phyloP scores from a whole-genome alignment of 2,329 filamentous ascomycete species.

The Trichocomaceae sp. region DNA sequence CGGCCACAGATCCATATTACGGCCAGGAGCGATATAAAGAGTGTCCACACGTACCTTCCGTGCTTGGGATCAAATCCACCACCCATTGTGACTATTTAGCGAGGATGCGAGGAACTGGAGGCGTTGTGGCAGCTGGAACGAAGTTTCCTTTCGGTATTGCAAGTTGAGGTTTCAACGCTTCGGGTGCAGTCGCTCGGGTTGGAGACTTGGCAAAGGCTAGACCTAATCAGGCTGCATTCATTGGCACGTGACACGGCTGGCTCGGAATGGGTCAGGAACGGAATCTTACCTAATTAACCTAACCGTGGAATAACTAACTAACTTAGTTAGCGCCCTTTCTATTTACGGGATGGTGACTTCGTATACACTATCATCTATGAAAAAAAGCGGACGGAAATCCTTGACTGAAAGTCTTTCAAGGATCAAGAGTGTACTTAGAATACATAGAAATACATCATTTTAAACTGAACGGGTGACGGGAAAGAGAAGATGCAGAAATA shows the following conservation, averaged over 20 bases:
- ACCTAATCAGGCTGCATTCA: background rate
- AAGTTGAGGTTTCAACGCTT: background rate
- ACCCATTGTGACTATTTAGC: constrained; percentile 9
- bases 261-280: background rate
- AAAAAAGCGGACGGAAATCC: too few relatives aligned
- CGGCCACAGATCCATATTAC: background rate
- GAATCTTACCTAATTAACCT: too few relatives aligned
- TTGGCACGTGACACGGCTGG: constrained; percentile 3
- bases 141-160: background rate
- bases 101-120: constrained; percentile 4
- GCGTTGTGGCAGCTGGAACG: background rate
- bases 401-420: background rate
- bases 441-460: too few relatives aligned
- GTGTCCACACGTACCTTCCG: constrained; percentile 2
- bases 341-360: too few relatives aligned
- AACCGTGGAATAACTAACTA: too few relatives aligned
- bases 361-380: too few relatives aligned
- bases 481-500: background rate
- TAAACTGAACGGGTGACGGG: background rate
- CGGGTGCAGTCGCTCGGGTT: constrained; percentile 6
- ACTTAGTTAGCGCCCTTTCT: too few relatives aligned
- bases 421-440: background rate
- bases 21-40: background rate
- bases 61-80: constrained; percentile 10
- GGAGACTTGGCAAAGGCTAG: constrained; percentile 4